Evolutionary conservation across 371 early-diverging fungal species (phyloP), one percentile per base, ranked within the genome.

Genomic region (Syncephalastrum sp.): DNA sequence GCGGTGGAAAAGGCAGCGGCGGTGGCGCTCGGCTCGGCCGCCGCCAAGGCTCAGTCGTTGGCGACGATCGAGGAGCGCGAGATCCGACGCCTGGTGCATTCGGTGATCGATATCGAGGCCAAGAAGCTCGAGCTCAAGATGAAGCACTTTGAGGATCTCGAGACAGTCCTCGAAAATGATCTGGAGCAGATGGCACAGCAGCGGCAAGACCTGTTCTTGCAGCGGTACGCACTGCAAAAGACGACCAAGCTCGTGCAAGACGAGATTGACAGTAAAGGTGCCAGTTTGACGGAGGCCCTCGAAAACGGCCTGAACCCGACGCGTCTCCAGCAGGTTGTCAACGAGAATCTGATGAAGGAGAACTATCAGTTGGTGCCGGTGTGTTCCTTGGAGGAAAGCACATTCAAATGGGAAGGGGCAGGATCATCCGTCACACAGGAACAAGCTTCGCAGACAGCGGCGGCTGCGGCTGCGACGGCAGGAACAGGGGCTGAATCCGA

Each of bases 121-220:
- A 84, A 85, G 67, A 95, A 95, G 70, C 63, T 97, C 60, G 92
- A 95, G 55, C 69, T 92, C 44, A 97, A 97, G 70, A 85, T 98
- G 82, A 81, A 80, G 58, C 91, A 95, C 57, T 93, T 98, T 67
- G 91, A 93, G 45, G 94, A 95, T 60, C 60, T 97, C 65, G 97
- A 96, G 67, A 82, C 82, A 10, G 75, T 92, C 2, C 63, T 98
- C 29, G 96, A 95, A 61, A 75, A 81, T 29, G 97, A 97, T 70
- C 74, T 90, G 54, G 79, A 83, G 54, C 89, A 93, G 16, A 68
- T 97, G 21, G 92, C 91, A 54, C 80, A 83, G 24, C 93, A 94
- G 72, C 84, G 93, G 15, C 87, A 89, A 58, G 84, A 86, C 58
- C 67, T 96, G 15, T 92, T 88, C 59, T 66, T 81, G 56, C 95